Conservation (phyloP, 192 early-diverging fungal species). For the Glomus cerebriforme region DNA sequence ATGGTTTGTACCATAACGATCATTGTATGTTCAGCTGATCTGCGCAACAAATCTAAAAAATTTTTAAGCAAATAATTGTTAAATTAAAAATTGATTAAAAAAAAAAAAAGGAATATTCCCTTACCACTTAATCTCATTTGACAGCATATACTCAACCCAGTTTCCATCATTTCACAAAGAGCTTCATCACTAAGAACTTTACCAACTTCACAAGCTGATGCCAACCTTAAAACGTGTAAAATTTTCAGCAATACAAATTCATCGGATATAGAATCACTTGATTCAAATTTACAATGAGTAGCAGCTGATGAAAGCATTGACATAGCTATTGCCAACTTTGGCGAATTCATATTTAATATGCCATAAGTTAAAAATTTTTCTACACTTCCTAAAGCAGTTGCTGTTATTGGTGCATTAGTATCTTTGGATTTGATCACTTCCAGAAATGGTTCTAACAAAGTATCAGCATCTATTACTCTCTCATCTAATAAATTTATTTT, state of each 20-base stretch:
- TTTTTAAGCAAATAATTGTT: background rate
- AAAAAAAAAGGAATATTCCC: background rate
- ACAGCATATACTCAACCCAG: slow-evolving; percentile 95
- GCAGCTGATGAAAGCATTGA: slow-evolving; percentile 76
- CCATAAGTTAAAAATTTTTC: slow-evolving; percentile 89
- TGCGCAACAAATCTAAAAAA: slow-evolving; percentile 67
- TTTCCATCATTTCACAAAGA: slow-evolving; percentile 97
- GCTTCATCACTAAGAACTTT: slow-evolving; percentile 81
- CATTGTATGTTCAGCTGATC: slow-evolving; percentile 80
- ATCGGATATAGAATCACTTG: slow-evolving; percentile 89
- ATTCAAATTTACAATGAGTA: slow-evolving; percentile 95
- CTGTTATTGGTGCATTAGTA: slow-evolving; percentile 93
- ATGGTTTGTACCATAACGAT: slow-evolving; percentile 69
- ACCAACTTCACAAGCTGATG: slow-evolving; percentile 74
- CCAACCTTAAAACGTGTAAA: slow-evolving; percentile 75
- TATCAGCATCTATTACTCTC: slow-evolving; percentile 62
- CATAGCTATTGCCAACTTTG: slow-evolving; percentile 71
- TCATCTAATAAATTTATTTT: slow-evolving; percentile 56
- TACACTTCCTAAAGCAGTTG: slow-evolving; percentile 84
- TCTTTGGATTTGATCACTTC: slow-evolving; percentile 89
- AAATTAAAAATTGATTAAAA: background rate
- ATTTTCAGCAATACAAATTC: slow-evolving; percentile 93
- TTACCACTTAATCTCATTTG: slow-evolving; percentile 84
- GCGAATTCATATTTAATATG: slow-evolving; percentile 67
- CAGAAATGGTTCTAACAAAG: slow-evolving; percentile 89